phyloP scores from a whole-genome alignment of 345 rosid species.

The Dipteronia sinensis region DNA sequence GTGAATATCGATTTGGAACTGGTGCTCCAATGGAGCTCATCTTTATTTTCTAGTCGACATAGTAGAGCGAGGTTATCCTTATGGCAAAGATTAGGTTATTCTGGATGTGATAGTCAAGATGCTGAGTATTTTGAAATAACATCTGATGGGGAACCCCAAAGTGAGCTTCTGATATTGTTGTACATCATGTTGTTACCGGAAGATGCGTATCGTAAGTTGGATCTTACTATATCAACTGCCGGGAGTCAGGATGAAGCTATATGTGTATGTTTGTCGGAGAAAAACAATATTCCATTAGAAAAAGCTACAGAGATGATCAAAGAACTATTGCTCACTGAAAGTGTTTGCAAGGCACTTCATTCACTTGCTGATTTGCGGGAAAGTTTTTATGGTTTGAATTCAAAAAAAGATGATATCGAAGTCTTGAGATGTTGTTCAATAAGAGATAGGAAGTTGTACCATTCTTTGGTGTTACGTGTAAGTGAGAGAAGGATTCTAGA shows the following conservation, averaged over 20 bases:
- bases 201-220: slow-evolving; percentile 46
- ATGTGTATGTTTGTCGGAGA: slow-evolving; percentile 38
- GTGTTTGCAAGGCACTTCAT: slow-evolving; percentile 64
- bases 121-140: slow-evolving; percentile 84
- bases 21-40: slow-evolving; percentile 66
- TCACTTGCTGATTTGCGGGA: slow-evolving; percentile 68
- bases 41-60: slow-evolving; percentile 59
- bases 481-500: slow-evolving; percentile 77
- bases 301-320: slow-evolving; percentile 36
- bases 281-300: slow-evolving; percentile 30
- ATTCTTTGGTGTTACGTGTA: slow-evolving; percentile 57
- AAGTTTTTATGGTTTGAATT: slow-evolving; percentile 49
- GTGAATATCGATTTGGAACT: slow-evolving; percentile 85
- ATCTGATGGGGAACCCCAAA: slow-evolving; percentile 68
- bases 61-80: slow-evolving; percentile 65
- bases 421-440: slow-evolving; percentile 36
- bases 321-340: slow-evolving; percentile 54
- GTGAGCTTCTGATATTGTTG: slow-evolving; percentile 62
- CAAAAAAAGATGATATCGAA: slow-evolving; percentile 51
- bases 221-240: slow-evolving; percentile 45
- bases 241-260: slow-evolving; percentile 27
- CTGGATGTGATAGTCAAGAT: slow-evolving; percentile 62
- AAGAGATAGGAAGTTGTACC: slow-evolving; percentile 59
- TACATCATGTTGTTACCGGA: slow-evolving; percentile 63
- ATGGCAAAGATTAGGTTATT: slow-evolving; percentile 67